Conservation (phyloP, 352 stramenopile species). For the Globisporangium cystogenes region DNA sequence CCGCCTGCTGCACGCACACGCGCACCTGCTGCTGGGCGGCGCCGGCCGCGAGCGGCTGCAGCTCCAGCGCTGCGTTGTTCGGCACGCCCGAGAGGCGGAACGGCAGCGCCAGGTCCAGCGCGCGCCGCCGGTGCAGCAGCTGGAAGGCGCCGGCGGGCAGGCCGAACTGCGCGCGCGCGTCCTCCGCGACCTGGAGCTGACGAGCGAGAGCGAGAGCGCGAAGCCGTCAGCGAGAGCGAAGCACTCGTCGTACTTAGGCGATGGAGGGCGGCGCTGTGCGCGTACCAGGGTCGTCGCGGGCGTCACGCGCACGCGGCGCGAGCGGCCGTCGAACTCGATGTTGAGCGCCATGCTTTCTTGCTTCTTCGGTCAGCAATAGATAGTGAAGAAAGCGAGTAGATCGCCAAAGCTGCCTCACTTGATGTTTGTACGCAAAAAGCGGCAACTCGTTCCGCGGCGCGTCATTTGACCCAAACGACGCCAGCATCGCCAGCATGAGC, state of each 20-base stretch:
- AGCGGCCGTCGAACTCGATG: conserved; percentile 61
- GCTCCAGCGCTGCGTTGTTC: conserved; percentile 74
- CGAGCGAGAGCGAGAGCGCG: no score
- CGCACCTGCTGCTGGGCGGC: conserved; percentile 45
- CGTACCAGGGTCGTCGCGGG: conserved; percentile 73
- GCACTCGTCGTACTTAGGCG: no score
- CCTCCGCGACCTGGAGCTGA: conserved; percentile 75
- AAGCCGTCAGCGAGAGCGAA: no score
- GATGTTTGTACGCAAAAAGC: background rate
- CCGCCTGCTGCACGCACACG: conserved; percentile 71
- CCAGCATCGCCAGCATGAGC: no score
- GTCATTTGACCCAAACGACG: no score
- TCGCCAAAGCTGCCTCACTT: background rate
- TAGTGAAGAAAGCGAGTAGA: background rate
- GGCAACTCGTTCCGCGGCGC: no score
- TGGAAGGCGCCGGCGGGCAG: conserved; percentile 45
- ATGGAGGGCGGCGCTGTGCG: no score
- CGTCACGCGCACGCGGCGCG: conserved; percentile 71
- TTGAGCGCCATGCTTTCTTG: conserved; percentile 60
- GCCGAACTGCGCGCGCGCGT: conserved; percentile 46
- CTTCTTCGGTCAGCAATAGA: background rate
- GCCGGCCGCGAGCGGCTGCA: conserved; percentile 26
- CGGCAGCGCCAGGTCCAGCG: conserved; percentile 74
- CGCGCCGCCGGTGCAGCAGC: conserved; percentile 54
- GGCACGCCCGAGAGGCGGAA: conserved; percentile 84